Base-by-base conservation (phyloP, 108 stramenopile genomes). In the Nitzschia inconspicua region DNA sequence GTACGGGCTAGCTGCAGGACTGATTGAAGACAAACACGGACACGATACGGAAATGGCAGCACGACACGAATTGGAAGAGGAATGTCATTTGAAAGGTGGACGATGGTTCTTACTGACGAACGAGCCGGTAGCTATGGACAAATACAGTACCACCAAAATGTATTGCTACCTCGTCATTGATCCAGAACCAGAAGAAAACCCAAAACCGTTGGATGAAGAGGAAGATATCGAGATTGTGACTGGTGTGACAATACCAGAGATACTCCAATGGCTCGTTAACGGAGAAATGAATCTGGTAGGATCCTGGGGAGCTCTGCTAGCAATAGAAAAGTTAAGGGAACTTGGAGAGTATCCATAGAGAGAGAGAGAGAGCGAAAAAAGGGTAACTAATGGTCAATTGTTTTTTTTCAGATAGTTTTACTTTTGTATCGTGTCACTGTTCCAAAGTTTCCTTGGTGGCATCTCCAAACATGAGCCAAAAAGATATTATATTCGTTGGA, bases 221-320 rank as follows among this genome's bases (percentile, higher is more conserved):
- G 91, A 93, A 60, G 91, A 89, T 34, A 88, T 93, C 40, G 82
- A 89, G 69, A 76, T 89, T 22, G 51, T 93, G 1, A 8, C 64
- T n/a, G 77, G 75, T 19, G 79, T 88, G 0, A 47, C 91, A 2
- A 59, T 81, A 2, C 65, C 66, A 0, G 75, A 89, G 44, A 72
- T 93, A 52, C 59, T 78, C 73, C 46, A 52, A 37, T 78, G 70
- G 74, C 74, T 93, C 47, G 36, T 56, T 14, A 47, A 68, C 11
- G 91, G 91, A 37, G 82, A 93, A 58, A 79, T 89, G 81, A 93
- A 87, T 61, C 57, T 87, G 13, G 82, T 93, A 2, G 82, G 84
- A n/a, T 81, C 67, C 28, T 93, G 79, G 77, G 88, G 83, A 0
- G 59, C 68, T 24, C 61, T 88, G 22, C 49, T 89, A 32, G 91